Evolutionary conservation across 306 rosid species (phyloP).

Genomic region (Lablab purpureus): DNA sequence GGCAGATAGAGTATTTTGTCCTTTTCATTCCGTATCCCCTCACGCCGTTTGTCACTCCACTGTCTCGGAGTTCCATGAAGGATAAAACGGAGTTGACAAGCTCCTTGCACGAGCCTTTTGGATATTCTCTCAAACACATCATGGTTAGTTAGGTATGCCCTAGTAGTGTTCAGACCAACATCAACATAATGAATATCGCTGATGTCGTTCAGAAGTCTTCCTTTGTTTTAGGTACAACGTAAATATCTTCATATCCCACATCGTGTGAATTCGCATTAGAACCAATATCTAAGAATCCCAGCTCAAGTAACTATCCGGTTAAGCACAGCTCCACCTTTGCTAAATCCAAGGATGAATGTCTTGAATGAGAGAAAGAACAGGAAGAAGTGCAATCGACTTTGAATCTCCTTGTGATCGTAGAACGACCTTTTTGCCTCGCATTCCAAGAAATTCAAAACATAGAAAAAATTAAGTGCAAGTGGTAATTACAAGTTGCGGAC

Average conservation of each 20-base stretch:
- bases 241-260: conserved; percentile 45
- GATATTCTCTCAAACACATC: conserved; percentile 64
- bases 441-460: conserved; percentile 28
- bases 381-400: conserved; percentile 28
- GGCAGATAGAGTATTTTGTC: conserved; percentile 62
- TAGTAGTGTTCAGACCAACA: conserved; percentile 80
- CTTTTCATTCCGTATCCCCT: conserved; percentile 73
- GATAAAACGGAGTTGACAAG: conserved; percentile 54
- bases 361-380: conserved; percentile 48
- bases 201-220: conserved; percentile 67
- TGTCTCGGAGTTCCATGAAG: conserved; percentile 97
- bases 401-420: conserved; percentile 44
- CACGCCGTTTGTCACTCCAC: conserved; percentile 73
- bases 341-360: conserved; percentile 81
- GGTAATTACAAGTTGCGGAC: background rate
- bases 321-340: conserved; percentile 90
- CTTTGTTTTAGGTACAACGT: conserved; percentile 59
- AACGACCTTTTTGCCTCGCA: conserved; percentile 58
- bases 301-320: conserved; percentile 86
- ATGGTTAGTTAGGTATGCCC: conserved; percentile 72
- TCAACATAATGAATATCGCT: conserved; percentile 81
- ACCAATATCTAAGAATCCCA: conserved; percentile 56
- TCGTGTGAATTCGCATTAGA: conserved; percentile 27
- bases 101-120: conserved; percentile 50
- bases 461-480: conserved; percentile 1